These are phyloP conservation scores for Anthostomella pinea DNA, from an alignment of 2,329 filamentous ascomycete species.

Conservation along the genomic window DNA sequence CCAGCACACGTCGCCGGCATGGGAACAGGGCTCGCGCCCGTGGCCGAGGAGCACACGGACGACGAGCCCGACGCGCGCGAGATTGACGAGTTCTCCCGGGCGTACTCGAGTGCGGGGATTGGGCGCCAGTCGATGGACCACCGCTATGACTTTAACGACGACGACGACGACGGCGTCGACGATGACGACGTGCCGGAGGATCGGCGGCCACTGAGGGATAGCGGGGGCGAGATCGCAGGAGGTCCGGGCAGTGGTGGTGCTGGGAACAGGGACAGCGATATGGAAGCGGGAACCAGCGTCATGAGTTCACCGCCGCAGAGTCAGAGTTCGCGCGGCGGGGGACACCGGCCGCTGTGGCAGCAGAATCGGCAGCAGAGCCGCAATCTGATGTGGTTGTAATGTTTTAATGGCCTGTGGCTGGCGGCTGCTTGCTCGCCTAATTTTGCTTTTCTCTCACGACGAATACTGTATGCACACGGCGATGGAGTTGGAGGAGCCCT, in stretches of 20 bases:
- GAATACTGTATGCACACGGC: no score
- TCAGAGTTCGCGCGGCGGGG: no score
- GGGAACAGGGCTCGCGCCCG: slow-evolving; percentile 25
- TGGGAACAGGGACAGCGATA: no score
- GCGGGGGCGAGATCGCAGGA: no score
- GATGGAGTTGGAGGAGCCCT: no score
- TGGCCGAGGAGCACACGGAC: slow-evolving; percentile 31
- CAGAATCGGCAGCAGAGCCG: slow-evolving; percentile 49
- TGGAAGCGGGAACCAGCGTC: no score
- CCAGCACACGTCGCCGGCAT: slow-evolving; percentile 22
- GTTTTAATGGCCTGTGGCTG: no score
- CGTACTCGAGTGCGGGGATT: slow-evolving; percentile 41
- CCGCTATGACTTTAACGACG: slow-evolving; percentile 4
- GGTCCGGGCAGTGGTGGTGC: no score
- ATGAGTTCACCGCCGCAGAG: no score
- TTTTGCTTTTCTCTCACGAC: no score
- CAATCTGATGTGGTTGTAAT: slow-evolving; percentile 47
- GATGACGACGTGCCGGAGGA: no score
- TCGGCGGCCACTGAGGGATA: slow-evolving; percentile 29
- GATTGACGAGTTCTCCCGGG: slow-evolving; percentile 45
- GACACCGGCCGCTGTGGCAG: slow-evolving; percentile 48
- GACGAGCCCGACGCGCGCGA: slow-evolving; percentile 41
- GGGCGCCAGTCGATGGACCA: slow-evolving; percentile 16
- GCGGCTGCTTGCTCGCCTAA: no score
- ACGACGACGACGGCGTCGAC: slow-evolving; percentile 19